Percentiles rank a stretch among this genome's conserved stretches.
These are phyloP conservation scores for Saccharum spontaneum DNA, from an alignment of 176 grass and related monocot genomes.

Conservation along the genomic window DNA sequence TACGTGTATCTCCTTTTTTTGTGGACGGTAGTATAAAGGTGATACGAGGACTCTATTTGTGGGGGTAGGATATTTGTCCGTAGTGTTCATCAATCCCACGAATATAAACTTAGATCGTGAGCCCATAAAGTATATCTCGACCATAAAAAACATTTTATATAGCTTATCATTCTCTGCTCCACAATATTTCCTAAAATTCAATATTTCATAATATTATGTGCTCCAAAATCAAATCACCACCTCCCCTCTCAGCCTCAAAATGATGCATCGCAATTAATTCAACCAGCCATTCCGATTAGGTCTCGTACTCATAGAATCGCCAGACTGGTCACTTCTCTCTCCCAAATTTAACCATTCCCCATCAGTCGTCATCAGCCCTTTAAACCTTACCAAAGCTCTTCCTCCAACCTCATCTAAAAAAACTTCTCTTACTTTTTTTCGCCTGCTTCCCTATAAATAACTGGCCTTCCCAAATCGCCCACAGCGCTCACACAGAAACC, in stretches of 20 bases:
- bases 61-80: not conserved
- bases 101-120: not conserved
- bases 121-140: not conserved
- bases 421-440: not conserved
- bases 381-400: not conserved
- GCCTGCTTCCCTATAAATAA: conserved; percentile 46
- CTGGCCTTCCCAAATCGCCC: not conserved
- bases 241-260: not conserved
- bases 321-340: not conserved
- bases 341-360: conserved; percentile 18
- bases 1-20: not conserved
- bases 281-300: not conserved
- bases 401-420: not conserved
- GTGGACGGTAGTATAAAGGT: not conserved
- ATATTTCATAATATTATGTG: not conserved
- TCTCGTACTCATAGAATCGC: not conserved
- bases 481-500: conserved; percentile 33
- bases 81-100: not conserved
- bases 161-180: rapidly evolving
- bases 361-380: conserved; percentile 29
- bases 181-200: too few relatives aligned
- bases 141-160: not conserved
- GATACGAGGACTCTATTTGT: not conserved
- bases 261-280: not conserved
- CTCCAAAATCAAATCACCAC: not conserved